A percentile compares a stretch with the other conserved stretches of the same genome.
Conservation (phyloP, 1,284 basidiomycete genomes). For the Phylloporus gajari region DNA sequence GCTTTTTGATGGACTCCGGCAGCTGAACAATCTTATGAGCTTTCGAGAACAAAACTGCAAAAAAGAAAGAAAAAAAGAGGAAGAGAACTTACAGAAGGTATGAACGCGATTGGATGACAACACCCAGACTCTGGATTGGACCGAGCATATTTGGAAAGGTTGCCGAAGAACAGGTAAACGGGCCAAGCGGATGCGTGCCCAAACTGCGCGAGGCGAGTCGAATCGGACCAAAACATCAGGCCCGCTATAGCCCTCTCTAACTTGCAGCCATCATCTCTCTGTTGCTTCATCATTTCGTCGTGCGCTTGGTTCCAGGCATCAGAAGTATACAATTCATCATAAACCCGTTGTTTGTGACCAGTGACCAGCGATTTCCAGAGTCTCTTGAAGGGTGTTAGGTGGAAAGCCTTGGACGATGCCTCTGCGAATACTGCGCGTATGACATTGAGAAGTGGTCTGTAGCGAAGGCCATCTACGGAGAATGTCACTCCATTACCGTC, state of each 20-base stretch:
- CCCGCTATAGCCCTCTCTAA: neutral
- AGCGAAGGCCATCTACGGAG: neutral
- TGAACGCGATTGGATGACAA: constrained; percentile 16
- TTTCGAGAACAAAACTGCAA: too few relatives aligned
- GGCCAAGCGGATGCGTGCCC: neutral
- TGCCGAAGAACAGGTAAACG: neutral
- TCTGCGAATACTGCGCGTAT: neutral
- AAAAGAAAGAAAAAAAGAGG: too few relatives aligned
- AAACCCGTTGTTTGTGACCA: neutral
- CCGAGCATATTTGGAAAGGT: neutral
- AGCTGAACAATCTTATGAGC: constrained; percentile 1
- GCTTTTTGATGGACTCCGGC: constrained; percentile 10
- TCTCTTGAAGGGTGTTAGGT: neutral
- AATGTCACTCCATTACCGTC: neutral
- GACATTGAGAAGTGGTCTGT: neutral
- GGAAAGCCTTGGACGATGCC: neutral
- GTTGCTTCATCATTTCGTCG: neutral
- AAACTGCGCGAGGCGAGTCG: constrained; percentile 6
- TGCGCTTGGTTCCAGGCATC: constrained; percentile 1
- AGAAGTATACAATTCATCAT: neutral
- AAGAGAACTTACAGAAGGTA: neutral
- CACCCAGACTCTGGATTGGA: neutral
- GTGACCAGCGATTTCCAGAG: constrained; percentile 1
- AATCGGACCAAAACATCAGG: constrained; percentile 6
- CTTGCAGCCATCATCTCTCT: neutral